Percentiles rank a stretch among this genome's conserved stretches.
These are phyloP conservation scores for Marchantia polymorpha DNA, from an alignment of 225 moss, liverwort and hornwort genomes.

Conservation along the genomic window DNA sequence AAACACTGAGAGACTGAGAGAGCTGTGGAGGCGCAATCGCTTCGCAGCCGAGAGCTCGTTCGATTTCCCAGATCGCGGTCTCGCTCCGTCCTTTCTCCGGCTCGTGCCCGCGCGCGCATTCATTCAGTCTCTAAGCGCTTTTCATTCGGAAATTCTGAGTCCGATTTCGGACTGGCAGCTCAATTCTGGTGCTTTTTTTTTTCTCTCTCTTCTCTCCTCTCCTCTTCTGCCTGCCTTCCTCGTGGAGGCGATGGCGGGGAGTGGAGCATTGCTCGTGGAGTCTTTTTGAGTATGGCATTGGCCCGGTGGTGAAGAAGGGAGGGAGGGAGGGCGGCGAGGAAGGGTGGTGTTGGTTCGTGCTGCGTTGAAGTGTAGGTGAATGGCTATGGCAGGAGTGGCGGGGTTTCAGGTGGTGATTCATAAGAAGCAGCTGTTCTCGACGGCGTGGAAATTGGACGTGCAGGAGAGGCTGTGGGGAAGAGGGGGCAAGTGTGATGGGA, in stretches of 20 bases:
- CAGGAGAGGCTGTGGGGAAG: conserved; percentile 14
- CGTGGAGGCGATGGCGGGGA: background rate
- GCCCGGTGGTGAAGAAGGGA: conserved; percentile 1
- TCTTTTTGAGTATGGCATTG: conserved; percentile 15
- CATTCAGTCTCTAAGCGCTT: background rate
- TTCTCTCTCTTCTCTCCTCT: too few relatives aligned
- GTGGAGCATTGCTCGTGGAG: conserved; percentile 1
- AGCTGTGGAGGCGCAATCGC: too few relatives aligned
- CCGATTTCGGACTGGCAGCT: background rate
- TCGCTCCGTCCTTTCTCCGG: background rate
- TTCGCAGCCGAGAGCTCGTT: background rate
- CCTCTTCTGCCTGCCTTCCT: background rate
- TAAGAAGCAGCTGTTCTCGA: conserved; percentile 31
- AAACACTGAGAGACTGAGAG: too few relatives aligned
- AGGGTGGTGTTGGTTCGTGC: background rate
- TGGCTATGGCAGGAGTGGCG: conserved; percentile 38
- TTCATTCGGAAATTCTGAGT: too few relatives aligned
- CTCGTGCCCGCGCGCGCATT: too few relatives aligned
- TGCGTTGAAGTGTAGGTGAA: background rate
- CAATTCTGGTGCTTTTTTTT: background rate
- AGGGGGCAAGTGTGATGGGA: conserved; percentile 14
- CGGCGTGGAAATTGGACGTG: conserved; percentile 13
- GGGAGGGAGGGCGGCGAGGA: background rate
- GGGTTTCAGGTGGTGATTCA: conserved; percentile 37
- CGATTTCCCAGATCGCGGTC: background rate